These are phyloP conservation scores for Sclerotinia nivalis DNA, from an alignment of 2,329 filamentous ascomycete species.

Conservation along the genomic window DNA sequence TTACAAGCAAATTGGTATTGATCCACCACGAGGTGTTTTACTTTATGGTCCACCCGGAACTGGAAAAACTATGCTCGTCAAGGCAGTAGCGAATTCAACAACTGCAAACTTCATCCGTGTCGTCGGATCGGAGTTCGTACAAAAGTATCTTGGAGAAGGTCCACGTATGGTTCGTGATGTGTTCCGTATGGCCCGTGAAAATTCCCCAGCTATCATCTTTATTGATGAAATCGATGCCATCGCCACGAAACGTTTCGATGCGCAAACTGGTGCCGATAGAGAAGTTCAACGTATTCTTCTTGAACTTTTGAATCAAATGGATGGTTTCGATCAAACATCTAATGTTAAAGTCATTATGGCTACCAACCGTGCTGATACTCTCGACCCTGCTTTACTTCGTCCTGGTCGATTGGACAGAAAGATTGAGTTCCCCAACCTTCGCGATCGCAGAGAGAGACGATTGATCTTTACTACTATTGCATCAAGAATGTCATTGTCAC, in stretches of 20 bases:
- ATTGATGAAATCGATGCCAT: slow-evolving; percentile 99
- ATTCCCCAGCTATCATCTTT: slow-evolving; percentile 98
- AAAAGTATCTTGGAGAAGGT: slow-evolving; percentile 97
- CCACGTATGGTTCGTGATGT: slow-evolving; percentile 99
- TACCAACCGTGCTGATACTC: slow-evolving; percentile 95
- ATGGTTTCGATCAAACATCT: slow-evolving; percentile 97
- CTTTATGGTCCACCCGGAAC: slow-evolving; percentile 95
- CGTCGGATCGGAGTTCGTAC: slow-evolving; percentile 96
- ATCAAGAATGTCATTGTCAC: slow-evolving; percentile 92
- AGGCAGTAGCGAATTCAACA: slow-evolving; percentile 97
- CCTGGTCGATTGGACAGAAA: slow-evolving; percentile 95
- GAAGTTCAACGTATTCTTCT: slow-evolving; percentile 98
- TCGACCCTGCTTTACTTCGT: slow-evolving; percentile 91
- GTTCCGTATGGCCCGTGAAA: slow-evolving; percentile 98
- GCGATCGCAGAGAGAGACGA: slow-evolving; percentile 89
- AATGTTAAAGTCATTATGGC: slow-evolving; percentile 99
- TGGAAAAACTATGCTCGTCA: slow-evolving; percentile 96
- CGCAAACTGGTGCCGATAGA: slow-evolving; percentile 94
- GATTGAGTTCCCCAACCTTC: slow-evolving; percentile 96
- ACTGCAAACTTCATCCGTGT: slow-evolving; percentile 98
- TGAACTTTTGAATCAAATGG: slow-evolving; percentile 98
- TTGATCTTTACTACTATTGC: slow-evolving; percentile 98
- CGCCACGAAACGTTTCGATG: slow-evolving; percentile 98
- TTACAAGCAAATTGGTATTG: slow-evolving; percentile 99
- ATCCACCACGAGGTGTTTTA: slow-evolving; percentile 92